Evolutionary conservation across 495 filamentous ascomycete species (phyloP), one percentile per base, ranked within the genome.

Genomic region (Evansstolkia leycettana): DNA sequence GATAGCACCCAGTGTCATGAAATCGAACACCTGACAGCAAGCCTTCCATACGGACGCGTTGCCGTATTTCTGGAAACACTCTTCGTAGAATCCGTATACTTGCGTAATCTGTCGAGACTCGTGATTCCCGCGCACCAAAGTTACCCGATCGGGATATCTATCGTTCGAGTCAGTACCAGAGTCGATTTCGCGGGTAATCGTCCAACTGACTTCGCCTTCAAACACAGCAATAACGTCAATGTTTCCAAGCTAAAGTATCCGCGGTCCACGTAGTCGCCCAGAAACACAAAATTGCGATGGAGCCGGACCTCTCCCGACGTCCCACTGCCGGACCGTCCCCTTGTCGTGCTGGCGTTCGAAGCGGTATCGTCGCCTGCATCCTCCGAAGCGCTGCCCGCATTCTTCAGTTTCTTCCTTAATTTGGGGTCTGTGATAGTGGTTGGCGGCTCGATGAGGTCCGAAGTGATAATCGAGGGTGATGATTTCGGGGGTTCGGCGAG

Each of bases 41-140:
- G 88, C 84, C 60, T 98, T 98, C 90, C 90, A 98, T 13, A 98
- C 90, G 7, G 85, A 93, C 5, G 90, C 90, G 54, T 94, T 96
- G 38, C 89, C 89, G 50, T 98, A 98, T 52, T 98, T 98, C 46
- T 84, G 81, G 50, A 93, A 83, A 58, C 90, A 98, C 51, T 98
- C 90, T 48, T 96, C 90, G 65, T 96, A 95, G 63, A 98, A 98
- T 2, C 90, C 90, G 49, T 98, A 98, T 4, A 98, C 90, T 54
- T 95, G 89, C 7, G 90, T 98, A 40, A 98, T 98, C 54, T 98
- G 90, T 11, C 90, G 78, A 12, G 89, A 95, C 50, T 98, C 90
- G 55, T 98, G 90, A 48, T 98, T 98, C 18, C 90, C 90, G 24
- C 90, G 88, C 18, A 98, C 87, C 26, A 98, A 75, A 8, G 93